These are phyloP conservation scores for Suillus fuscotomentosus DNA, from an alignment of 768 basidiomycete species.

Conservation along the genomic window DNA sequence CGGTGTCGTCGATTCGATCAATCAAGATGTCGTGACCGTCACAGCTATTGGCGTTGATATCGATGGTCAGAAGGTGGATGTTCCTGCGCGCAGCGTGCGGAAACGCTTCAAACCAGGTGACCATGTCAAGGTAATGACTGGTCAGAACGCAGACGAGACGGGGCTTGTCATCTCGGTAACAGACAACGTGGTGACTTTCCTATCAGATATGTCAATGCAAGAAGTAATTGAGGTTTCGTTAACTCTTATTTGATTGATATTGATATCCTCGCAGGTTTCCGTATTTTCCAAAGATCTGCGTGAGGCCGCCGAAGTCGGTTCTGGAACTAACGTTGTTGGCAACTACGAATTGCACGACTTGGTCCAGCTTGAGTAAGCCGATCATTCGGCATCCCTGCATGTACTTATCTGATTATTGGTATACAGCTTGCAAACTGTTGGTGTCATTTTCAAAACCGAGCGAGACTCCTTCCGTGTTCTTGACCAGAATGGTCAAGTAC, in stretches of 20 bases:
- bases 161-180: slow-evolving; percentile 92
- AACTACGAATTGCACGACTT: slow-evolving; percentile 96
- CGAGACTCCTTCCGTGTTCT: slow-evolving; percentile 94
- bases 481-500: slow-evolving; percentile 90
- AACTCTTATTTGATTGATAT: slow-evolving; percentile 8
- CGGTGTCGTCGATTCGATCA: slow-evolving; percentile 89
- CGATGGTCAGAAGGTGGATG: slow-evolving; percentile 82
- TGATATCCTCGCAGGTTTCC: slow-evolving; percentile 60
- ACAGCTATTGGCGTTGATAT: slow-evolving; percentile 79
- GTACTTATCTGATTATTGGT: slow-evolving; percentile 10
- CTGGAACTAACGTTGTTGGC: slow-evolving; percentile 84
- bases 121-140: slow-evolving; percentile 97
- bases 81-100: slow-evolving; percentile 84
- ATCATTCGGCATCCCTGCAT: neutral
- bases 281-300: slow-evolving; percentile 97
- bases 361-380: slow-evolving; percentile 90
- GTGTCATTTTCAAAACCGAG: slow-evolving; percentile 97
- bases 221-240: slow-evolving; percentile 54
- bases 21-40: slow-evolving; percentile 83
- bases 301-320: slow-evolving; percentile 97
- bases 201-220: slow-evolving; percentile 96
- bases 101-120: slow-evolving; percentile 97
- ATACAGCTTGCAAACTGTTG: slow-evolving; percentile 83
- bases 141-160: slow-evolving; percentile 92
- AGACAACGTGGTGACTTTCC: slow-evolving; percentile 90